Percentiles rank a stretch among this genome's conserved stretches.
phyloP scores from a whole-genome alignment of 2,329 filamentous ascomycete genomes.

The Metarhizium anisopliae region DNA sequence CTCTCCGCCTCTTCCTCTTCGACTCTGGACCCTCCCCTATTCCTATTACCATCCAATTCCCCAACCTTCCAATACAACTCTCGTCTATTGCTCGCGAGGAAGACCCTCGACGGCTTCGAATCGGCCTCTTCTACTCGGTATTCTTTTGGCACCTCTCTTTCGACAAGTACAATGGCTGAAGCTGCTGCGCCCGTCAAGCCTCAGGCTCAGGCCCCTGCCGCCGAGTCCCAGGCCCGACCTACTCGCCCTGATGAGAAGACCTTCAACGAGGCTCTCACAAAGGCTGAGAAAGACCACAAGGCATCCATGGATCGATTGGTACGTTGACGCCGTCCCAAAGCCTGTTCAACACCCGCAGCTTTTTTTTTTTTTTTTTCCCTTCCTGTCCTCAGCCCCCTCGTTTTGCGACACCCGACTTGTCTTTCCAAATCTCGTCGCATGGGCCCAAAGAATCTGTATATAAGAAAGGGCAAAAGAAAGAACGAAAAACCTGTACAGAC shows the following conservation, averaged over 20 bases:
- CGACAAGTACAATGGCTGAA: constrained; percentile 33
- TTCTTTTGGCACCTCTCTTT: constrained; percentile 3
- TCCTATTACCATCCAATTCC: background rate
- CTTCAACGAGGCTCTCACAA: constrained; percentile 70
- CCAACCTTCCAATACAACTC: background rate
- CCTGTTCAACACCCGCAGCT: background rate
- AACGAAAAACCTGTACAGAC: background rate
- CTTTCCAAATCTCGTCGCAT: background rate
- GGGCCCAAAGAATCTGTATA: background rate
- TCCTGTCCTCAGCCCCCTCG: background rate
- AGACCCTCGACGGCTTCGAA: constrained; percentile 8
- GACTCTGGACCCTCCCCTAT: background rate
- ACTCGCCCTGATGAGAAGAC: constrained; percentile 79
- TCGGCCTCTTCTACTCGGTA: constrained; percentile 10
- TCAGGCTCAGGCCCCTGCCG: constrained; percentile 33
- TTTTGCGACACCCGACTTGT: background rate
- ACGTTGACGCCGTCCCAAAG: constrained; percentile 12
- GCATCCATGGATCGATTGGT: constrained; percentile 56
- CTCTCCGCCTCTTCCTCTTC: background rate
- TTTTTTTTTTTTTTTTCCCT: too few relatives aligned
- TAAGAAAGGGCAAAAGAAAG: too few relatives aligned
- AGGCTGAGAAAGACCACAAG: constrained; percentile 81
- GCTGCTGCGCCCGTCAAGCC: constrained; percentile 36
- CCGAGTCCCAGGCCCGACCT: constrained; percentile 49
- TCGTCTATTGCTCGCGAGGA: constrained; percentile 5